Percentiles rank a stretch among this genome's conserved stretches.
These are phyloP conservation scores for Yamadazyma aaseri DNA, from an alignment of 1,139 yeast genomes.

Conservation along the genomic window DNA sequence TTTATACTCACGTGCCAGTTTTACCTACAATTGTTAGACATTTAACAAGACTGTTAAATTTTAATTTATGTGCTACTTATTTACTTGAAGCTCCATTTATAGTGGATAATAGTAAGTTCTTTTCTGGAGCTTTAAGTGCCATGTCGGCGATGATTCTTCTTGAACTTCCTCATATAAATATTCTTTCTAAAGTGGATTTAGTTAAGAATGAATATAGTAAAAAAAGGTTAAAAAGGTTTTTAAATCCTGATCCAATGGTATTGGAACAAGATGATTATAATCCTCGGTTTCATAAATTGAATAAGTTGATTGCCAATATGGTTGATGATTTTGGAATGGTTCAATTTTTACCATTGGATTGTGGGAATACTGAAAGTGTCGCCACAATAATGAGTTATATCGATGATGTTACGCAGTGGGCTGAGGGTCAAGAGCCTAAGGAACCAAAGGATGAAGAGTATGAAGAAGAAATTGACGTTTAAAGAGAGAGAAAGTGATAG, in stretches of 20 bases:
- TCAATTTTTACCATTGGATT: slow-evolving; percentile 87
- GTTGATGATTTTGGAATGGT: slow-evolving; percentile 99
- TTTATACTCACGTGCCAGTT: slow-evolving; percentile 92
- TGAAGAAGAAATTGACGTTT: slow-evolving; percentile 23
- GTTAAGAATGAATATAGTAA: slow-evolving; percentile 72
- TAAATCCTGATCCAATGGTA: slow-evolving; percentile 89
- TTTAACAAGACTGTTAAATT: slow-evolving; percentile 72
- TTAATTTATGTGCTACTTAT: slow-evolving; percentile 89
- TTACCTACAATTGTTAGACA: slow-evolving; percentile 86
- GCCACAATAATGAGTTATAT: slow-evolving; percentile 85
- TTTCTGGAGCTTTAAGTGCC: slow-evolving; percentile 93
- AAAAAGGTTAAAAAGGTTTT: slow-evolving; percentile 74
- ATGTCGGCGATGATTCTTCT: slow-evolving; percentile 97
- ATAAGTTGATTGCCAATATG: slow-evolving; percentile 78
- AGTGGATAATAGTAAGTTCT: slow-evolving; percentile 84
- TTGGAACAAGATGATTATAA: slow-evolving; percentile 42
- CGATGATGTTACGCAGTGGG: slow-evolving; percentile 98
- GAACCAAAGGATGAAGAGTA: slow-evolving; percentile 82
- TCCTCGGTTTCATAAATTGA: slow-evolving; percentile 74
- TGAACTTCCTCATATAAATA: slow-evolving; percentile 92
- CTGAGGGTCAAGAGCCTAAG: slow-evolving; percentile 93
- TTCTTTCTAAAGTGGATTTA: slow-evolving; percentile 81
- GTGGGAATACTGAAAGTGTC: slow-evolving; percentile 72
- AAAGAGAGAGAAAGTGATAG: no score
- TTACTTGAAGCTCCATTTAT: slow-evolving; percentile 92